Evolutionary conservation across 208 protist genomes (phyloP).

Genomic region (Blechomonas ayalai): DNA sequence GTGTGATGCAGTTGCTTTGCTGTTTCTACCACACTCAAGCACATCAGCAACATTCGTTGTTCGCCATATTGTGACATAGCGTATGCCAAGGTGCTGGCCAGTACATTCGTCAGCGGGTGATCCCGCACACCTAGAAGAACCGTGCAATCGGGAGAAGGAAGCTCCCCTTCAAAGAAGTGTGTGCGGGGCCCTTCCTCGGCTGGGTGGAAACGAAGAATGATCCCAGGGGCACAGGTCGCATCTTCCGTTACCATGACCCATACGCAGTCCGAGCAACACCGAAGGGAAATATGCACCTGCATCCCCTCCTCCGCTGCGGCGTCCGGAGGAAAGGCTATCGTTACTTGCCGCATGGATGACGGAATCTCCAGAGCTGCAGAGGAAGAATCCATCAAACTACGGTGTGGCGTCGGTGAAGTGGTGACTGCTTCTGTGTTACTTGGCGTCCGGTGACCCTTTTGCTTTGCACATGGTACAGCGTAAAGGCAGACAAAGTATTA

Average conservation of each 20-base stretch:
- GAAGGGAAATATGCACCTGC: conserved; percentile 44
- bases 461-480: no score
- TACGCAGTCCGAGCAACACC: conserved; percentile 57
- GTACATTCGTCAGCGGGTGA: conserved; percentile 67
- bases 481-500: no score
- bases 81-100: conserved; percentile 45
- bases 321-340: no score
- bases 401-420: no score
- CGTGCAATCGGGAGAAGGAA: conserved; percentile 32
- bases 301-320: not conserved
- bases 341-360: no score
- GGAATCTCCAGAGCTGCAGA: no score
- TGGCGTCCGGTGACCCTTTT: no score
- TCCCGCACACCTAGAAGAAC: conserved; percentile 72
- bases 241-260: conserved; percentile 71
- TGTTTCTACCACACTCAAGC: conserved; percentile 46
- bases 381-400: no score
- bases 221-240: conserved; percentile 48
- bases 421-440: no score
- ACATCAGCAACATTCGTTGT: conserved; percentile 45
- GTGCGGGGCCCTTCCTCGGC: conserved; percentile 12
- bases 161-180: conserved; percentile 22
- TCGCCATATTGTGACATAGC: conserved; percentile 39
- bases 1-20: conserved; percentile 25
- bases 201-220: conserved; percentile 45